These are phyloP conservation scores for Pythium brassicae DNA, from an alignment of 352 stramenopile genomes.

Conservation along the genomic window DNA sequence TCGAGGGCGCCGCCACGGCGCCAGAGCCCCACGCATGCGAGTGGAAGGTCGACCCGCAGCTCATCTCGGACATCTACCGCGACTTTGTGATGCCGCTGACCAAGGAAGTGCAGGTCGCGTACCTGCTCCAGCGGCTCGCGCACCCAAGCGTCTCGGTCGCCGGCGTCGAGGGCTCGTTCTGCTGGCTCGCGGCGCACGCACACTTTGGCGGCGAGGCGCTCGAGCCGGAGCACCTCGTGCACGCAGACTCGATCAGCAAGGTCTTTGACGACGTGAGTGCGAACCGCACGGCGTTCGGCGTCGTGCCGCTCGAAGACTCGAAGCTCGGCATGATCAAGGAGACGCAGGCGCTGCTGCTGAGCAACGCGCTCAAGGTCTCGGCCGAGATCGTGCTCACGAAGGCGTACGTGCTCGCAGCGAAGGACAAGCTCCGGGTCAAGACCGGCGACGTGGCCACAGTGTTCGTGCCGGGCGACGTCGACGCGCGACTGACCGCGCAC, in stretches of 20 bases:
- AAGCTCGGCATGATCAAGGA: conserved; percentile 83
- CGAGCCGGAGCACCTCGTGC: conserved; percentile 46
- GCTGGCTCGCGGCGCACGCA: conserved; percentile 61
- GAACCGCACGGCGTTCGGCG: conserved; percentile 79
- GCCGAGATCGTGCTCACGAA: conserved; percentile 70
- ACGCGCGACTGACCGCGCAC: conserved; percentile 45
- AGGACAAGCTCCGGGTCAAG: conserved; percentile 39
- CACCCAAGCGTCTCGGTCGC: conserved; percentile 75
- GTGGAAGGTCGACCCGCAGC: conserved; percentile 94
- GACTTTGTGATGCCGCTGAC: conserved; percentile 99
- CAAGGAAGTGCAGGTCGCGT: conserved; percentile 97
- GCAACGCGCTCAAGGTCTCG: conserved; percentile 69
- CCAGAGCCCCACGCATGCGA: conserved; percentile 21
- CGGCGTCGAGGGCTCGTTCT: conserved; percentile 69
- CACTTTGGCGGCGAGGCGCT: conserved; percentile 57
- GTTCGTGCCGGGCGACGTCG: conserved; percentile 53
- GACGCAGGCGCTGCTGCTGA: conserved; percentile 71
- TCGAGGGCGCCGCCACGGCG: conserved; percentile 41
- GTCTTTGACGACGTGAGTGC: conserved; percentile 79
- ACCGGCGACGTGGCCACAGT: conserved; percentile 47
- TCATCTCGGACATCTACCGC: conserved; percentile 96
- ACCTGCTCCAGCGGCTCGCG: conserved; percentile 79
- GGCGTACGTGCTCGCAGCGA: conserved; percentile 65
- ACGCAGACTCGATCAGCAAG: conserved; percentile 56
- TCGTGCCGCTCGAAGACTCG: conserved; percentile 86